Evolutionary conservation across 495 filamentous ascomycete genomes (phyloP), one percentile per base, ranked within the genome.

Genomic region (Aspergillus leporis): DNA sequence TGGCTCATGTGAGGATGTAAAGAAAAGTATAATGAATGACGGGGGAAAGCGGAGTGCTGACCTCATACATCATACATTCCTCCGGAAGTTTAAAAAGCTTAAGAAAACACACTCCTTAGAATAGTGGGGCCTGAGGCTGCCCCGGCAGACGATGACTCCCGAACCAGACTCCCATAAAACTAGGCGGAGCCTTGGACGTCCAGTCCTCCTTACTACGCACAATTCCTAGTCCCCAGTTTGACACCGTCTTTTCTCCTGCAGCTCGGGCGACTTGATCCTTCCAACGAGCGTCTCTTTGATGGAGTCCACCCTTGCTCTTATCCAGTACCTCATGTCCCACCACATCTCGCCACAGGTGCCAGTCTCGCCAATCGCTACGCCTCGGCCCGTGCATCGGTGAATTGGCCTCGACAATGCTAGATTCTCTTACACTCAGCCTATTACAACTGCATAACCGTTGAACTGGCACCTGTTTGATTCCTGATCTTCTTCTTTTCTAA

Each of bases 361-460:
- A 57, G 53, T 53, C 51, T 41, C 40, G 36, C 60, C 46, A 40
- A 41, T 32, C 22, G 16, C 51, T 52, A 43, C 55, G 23, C 50
- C 38, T 59, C 43, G 54, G 47, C 55, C 34, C 22, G 56, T 31
- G 31, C 48, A 53, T 48, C 56, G 59, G 56, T 64, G 64, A 66
- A 60, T 51, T 59, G 64, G 61, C 59, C 58, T 46, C 60, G 58
- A 56, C 32, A 30, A 62, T 66, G 61, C 59, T 54, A 48, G 53
- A 49, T 23, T 56, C 43, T 47, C 43, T 46, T 38, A 41, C 56
- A 41, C 48, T 40, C 55, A 30, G 38, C 46, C 51, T 59, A 18
- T 32, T 50, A 48, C 45, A 22, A 51, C 55, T 59, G 41, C 56
- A 58, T 59, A 31, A 56, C 32, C 45, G 19, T 51, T 59, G 23